phyloP scores from a whole-genome alignment of 805 yeast species.

The Teunomyces stri region DNA sequence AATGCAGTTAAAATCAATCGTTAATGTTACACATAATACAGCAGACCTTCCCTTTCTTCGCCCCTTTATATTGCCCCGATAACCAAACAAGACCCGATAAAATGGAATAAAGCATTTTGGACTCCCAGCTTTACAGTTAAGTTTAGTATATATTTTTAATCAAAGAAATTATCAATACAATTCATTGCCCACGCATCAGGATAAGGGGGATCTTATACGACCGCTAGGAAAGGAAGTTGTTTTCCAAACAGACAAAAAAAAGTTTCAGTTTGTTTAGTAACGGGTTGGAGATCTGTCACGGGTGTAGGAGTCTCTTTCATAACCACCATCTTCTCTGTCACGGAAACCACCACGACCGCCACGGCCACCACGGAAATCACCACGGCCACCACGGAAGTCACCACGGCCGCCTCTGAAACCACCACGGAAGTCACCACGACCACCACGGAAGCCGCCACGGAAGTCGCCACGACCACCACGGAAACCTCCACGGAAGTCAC shows the following conservation, averaged over 20 bases:
- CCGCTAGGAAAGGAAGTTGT: conserved; percentile 1
- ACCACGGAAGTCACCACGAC: conserved; percentile 35
- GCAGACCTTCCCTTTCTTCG: neutral
- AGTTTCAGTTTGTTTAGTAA: conserved; percentile 38
- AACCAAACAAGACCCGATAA: neutral
- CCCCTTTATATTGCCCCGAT: neutral
- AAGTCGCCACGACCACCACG: conserved; percentile 29
- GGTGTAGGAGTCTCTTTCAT: conserved; percentile 44
- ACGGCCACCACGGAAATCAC: conserved; percentile 29
- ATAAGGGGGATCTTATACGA: conserved; percentile 4
- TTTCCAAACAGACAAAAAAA: conserved; percentile 2
- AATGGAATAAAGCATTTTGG: neutral
- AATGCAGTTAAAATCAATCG: neutral
- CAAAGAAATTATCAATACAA: conserved; percentile 4
- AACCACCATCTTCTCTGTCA: conserved; percentile 34
- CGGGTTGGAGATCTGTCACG: conserved; percentile 73
- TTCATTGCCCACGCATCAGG: conserved; percentile 5
- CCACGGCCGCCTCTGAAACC: conserved; percentile 38
- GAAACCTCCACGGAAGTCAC: conserved; percentile 32
- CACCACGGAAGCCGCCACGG: conserved; percentile 31
- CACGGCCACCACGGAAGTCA: conserved; percentile 34
- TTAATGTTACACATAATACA: neutral
- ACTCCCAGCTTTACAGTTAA: neutral
- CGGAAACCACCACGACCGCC: conserved; percentile 31
- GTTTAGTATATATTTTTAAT: conserved; percentile 4